Conservation (phyloP, 164 flowering plant species). For the Aristolochia fimbriata region DNA sequence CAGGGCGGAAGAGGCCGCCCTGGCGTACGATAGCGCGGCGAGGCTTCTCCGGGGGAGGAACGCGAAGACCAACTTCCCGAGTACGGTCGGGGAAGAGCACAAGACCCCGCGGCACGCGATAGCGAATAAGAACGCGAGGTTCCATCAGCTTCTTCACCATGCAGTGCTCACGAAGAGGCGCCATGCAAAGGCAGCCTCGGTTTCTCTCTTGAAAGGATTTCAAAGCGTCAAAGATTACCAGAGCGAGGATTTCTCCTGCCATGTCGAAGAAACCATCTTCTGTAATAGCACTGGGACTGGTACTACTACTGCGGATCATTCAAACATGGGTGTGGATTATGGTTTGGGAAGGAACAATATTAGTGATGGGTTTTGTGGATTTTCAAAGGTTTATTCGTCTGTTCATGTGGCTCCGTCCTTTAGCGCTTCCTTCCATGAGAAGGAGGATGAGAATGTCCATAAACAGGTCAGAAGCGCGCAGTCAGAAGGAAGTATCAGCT, state of each 20-base stretch:
- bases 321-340: not conserved
- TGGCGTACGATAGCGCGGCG: slow-evolving; percentile 50
- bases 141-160: slow-evolving; percentile 32
- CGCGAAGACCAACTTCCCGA: slow-evolving; percentile 47
- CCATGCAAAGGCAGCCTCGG: slow-evolving; percentile 15
- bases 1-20: slow-evolving; percentile 45
- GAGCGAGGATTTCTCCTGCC: slow-evolving; percentile 11
- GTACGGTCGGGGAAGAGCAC: too few species aligned
- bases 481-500: not conserved
- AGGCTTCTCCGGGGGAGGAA: slow-evolving; percentile 44
- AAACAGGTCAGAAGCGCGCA: not conserved
- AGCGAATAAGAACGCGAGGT: slow-evolving; percentile 28
- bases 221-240: slow-evolving; percentile 1
- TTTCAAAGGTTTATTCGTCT: slow-evolving; percentile 46
- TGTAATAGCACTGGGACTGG: slow-evolving; percentile 10
- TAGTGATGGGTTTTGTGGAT: slow-evolving; percentile 4
- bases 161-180: slow-evolving; percentile 38
- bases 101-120: slow-evolving; percentile 12
- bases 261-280: slow-evolving; percentile 34
- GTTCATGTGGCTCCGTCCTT: slow-evolving; percentile 54
- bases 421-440: slow-evolving; percentile 16
- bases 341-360: not conserved
- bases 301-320: slow-evolving; percentile 11
- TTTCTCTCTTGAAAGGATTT: not conserved
- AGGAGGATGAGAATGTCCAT: slow-evolving; percentile 3